These are phyloP conservation scores for Prosopis cineraria DNA, from an alignment of 306 rosid species.

Conservation along the genomic window DNA sequence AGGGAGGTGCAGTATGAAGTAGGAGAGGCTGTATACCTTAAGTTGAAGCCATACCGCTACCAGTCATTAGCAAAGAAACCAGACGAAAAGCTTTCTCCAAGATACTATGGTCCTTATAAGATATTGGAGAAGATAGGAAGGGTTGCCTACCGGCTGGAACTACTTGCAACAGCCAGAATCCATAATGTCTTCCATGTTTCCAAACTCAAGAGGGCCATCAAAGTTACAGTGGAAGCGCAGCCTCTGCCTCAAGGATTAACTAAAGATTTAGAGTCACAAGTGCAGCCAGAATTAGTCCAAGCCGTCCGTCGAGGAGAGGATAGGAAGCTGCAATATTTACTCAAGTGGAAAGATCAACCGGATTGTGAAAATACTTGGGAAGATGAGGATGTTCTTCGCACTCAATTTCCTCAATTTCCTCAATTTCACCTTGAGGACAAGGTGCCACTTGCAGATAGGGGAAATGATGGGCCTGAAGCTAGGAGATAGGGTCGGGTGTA, in stretches of 20 bases:
- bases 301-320: accelerated
- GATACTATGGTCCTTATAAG: background rate
- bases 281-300: background rate
- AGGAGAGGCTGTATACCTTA: background rate
- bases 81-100: background rate
- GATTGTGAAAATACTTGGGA: background rate
- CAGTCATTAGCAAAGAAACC: too few relatives aligned
- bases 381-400: too few relatives aligned
- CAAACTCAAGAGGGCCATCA: background rate
- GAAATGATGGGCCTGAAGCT: background rate
- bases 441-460: too few relatives aligned
- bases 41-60: background rate
- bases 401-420: too few relatives aligned
- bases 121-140: accelerated
- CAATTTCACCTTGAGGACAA: too few relatives aligned
- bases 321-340: accelerated
- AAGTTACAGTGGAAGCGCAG: accelerated
- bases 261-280: too few relatives aligned
- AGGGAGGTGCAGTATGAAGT: background rate
- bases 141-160: background rate
- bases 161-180: background rate
- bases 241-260: background rate
- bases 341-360: background rate
- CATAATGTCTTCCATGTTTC: background rate
- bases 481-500: too few relatives aligned